Evolutionary conservation across 371 early-diverging fungal genomes (phyloP), one percentile per base, ranked within the genome.

Genomic region (Lichtheimia corymbifera): DNA sequence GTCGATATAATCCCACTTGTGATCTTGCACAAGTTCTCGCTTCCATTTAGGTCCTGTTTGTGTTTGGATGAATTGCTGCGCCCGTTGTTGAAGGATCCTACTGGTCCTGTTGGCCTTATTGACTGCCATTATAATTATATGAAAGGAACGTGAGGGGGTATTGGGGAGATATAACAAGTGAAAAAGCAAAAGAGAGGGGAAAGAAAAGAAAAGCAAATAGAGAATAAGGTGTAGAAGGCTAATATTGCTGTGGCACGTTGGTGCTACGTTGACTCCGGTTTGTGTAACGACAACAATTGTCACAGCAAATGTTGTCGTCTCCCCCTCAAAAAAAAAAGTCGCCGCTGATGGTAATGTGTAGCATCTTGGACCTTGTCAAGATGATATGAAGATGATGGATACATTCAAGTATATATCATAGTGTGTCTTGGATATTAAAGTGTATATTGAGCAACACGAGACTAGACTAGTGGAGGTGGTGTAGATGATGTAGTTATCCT

Each of bases 1-100:
- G 61, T 95, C 90, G 61, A 95, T 82, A 70, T 85, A 92, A 73
- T 93, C 94, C 66, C 93, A 93, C 72, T 92, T 92, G 82, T 95
- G 93, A 75, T 93, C 94, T 63, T 80, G 76, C 44, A 91, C 84
- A 50, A 85, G 77, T 66, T 93, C 93, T 49, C 90, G 83, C 73
- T 93, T 89, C 93, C 93, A 93, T 45, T 80, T 73, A 9, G 83
- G 82, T 27, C 78, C 78, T 67, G 70, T 78, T 51, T 65, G 65
- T 35, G 6, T 5, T 24, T 55, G 17, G 7, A 65, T 27, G 14
- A 61, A 44, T 1, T 56, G 55, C 24, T 45, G 55, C n/a, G 65
- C 56, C 18, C 57, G 50, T 22, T 65, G 44, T 24, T 56, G 65
- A 18, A 64, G 30, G 53, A 51, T 40, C 22, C 63, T 50, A 57